A percentile compares a stretch with the other conserved stretches of the same genome.
phyloP scores from a whole-genome alignment of 225 moss, liverwort and hornwort species.

The Sphagnum contortum region DNA sequence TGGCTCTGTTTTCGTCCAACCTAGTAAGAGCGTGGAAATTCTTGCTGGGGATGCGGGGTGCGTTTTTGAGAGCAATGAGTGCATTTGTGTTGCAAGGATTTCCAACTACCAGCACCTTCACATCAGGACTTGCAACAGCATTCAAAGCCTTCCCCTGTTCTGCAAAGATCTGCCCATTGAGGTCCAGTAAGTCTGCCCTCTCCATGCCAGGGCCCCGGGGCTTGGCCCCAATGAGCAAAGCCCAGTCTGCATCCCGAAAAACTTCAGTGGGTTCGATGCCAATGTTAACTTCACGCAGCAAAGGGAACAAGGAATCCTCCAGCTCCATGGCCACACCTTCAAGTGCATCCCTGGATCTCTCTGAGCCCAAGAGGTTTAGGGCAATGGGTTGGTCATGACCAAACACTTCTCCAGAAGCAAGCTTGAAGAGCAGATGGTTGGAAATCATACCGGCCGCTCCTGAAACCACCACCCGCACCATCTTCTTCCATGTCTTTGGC shows the following conservation, averaged over 20 bases:
- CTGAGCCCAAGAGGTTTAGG: conserved; percentile 77
- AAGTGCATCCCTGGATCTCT: conserved; percentile 71
- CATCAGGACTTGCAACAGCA: conserved; percentile 64
- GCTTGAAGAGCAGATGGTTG: conserved; percentile 94
- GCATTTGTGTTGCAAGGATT: conserved; percentile 98
- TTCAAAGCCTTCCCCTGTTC: conserved; percentile 75
- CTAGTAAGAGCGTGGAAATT: conserved; percentile 93
- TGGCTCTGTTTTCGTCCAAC: conserved; percentile 92
- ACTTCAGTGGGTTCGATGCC: conserved; percentile 69
- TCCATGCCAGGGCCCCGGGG: conserved; percentile 94
- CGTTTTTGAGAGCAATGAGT: conserved; percentile 86
- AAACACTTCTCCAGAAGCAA: conserved; percentile 92
- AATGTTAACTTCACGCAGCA: conserved; percentile 88
- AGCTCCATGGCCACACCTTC: conserved; percentile 99
- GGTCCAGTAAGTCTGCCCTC: conserved; percentile 69
- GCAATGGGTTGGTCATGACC: conserved; percentile 90
- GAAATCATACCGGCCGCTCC: conserved; percentile 92
- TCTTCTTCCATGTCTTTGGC: conserved; percentile 96
- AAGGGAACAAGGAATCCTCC: conserved; percentile 80
- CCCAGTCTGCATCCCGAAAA: conserved; percentile 83
- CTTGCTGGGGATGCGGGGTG: conserved; percentile 52
- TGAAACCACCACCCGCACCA: conserved; percentile 78
- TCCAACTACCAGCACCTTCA: conserved; percentile 91
- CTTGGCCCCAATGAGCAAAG: conserved; percentile 86
- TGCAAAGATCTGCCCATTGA: conserved; percentile 84